Percentiles rank a stretch among this genome's conserved stretches.
phyloP scores from a whole-genome alignment of 2,329 filamentous ascomycete genomes.

The Colletotrichum salicis region DNA sequence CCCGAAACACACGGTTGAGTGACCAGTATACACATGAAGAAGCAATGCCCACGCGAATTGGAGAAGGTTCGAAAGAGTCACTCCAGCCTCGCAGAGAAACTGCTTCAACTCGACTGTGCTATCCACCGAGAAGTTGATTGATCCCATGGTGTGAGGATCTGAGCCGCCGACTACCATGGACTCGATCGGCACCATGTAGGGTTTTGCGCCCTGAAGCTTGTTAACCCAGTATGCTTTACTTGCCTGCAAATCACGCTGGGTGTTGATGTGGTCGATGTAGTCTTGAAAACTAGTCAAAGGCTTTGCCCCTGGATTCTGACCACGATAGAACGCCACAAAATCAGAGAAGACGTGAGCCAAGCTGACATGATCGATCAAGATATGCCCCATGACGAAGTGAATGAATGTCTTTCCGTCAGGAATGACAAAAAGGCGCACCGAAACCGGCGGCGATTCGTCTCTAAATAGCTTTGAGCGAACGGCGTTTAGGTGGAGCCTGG shows the following conservation, averaged over 20 bases:
- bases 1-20: conserved; percentile 10
- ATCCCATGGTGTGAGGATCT: background rate
- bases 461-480: background rate
- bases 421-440: background rate
- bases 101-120: background rate
- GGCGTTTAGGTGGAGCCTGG: background rate
- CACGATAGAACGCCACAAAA: background rate
- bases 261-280: background rate
- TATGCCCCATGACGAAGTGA: conserved; percentile 18
- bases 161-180: background rate
- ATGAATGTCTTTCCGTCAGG: background rate
- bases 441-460: background rate
- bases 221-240: conserved; percentile 14
- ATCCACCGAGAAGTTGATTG: background rate
- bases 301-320: background rate
- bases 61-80: conserved; percentile 14
- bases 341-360: conserved; percentile 12
- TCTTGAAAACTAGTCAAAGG: background rate
- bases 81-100: background rate
- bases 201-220: background rate
- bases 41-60: conserved; percentile 19
- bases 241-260: background rate
- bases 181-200: conserved; percentile 1
- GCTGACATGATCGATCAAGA: conserved; percentile 27
- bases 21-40: conserved; percentile 3